Base-by-base conservation (phyloP, 2,329 filamentous ascomycete species). In the Paecilomyces variotii region DNA sequence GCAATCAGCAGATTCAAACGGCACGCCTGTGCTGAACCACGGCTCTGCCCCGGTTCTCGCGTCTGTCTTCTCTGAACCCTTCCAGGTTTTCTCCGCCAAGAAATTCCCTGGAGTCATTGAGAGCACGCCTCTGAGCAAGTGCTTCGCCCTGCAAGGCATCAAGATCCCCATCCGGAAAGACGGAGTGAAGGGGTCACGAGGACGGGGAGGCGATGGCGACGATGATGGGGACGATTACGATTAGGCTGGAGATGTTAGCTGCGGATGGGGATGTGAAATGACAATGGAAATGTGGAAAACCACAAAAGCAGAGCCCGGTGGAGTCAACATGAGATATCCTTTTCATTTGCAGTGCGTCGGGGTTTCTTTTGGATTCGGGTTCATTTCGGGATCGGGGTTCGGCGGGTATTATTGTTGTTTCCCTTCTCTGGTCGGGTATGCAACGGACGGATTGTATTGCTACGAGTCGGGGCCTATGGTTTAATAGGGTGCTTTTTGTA, bases 41-140 rank as follows among this genome's bases (percentile, higher is more conserved):
- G 88, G 87, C 58, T 62, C 86, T 62, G 89, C 90, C 0, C 90
- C 90, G 0, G 88, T 97, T 11, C 82, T 97, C 19, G 91, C 93
- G 0, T 88, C 87, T 7, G 87, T 86, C 66, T 97, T 93, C 75
- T 95, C 90, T 54, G 89, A 96, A 3, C 82, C 86, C 2, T 97
- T 99, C 79, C 90, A 91, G 57, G 94, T 99, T 30, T 97, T 88
- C 76, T 96, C 90, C 2, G 94, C 94, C 54, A 99, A 99, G 82
- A 97, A 97, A 70, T 99, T 99, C 74, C 94, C 94, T 0, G 94
- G 94, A 49, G 94, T 99, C 1, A 96, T 96, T 59, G 93, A 97
- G 72, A 95, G 89, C 73, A 99, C 94, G 0, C 77, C 86, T 3
- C 78, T 97, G 19, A 97, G 92, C 81, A 96, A 95, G 74, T 90